phyloP scores from a whole-genome alignment of 2,329 filamentous ascomycete species.

The Pseudopyrenochaeta lycopersici region DNA sequence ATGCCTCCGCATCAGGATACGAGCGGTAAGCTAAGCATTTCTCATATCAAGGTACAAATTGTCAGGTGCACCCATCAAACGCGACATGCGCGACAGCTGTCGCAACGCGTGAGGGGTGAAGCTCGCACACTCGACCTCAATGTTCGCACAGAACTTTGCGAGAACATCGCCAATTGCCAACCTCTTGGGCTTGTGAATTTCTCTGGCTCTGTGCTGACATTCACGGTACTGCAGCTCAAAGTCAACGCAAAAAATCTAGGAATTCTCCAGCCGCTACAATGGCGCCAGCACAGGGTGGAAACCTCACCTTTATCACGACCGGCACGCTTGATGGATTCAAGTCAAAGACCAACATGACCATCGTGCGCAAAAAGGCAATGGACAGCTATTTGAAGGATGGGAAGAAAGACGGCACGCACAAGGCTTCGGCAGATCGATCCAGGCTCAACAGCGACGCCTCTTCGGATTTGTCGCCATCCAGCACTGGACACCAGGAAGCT shows the following conservation, averaged over 20 bases:
- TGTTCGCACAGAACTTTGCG: neutral
- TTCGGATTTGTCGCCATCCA: constrained; percentile 24
- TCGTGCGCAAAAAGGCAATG: constrained; percentile 49
- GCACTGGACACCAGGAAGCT: constrained; percentile 21
- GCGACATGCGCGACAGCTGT: constrained; percentile 1
- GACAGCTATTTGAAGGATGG: constrained; percentile 36
- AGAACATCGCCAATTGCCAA: neutral
- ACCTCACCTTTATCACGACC: constrained; percentile 45
- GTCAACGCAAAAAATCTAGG: constrained; percentile 16
- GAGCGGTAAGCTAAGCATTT: constrained; percentile 32
- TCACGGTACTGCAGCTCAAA: constrained; percentile 7
- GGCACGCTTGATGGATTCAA: constrained; percentile 43
- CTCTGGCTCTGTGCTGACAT: constrained; percentile 7
- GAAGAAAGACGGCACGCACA: constrained; percentile 21
- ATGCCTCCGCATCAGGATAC: constrained; percentile 32
- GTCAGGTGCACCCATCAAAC: constrained; percentile 1
- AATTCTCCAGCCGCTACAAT: constrained; percentile 20
- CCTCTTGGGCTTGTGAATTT: neutral
- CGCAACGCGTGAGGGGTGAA: neutral
- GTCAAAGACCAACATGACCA: constrained; percentile 41
- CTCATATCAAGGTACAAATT: constrained; percentile 9
- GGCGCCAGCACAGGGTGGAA: constrained; percentile 11
- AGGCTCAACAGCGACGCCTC: constrained; percentile 30
- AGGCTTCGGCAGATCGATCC: constrained; percentile 4
- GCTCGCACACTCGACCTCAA: neutral